phyloP scores from a whole-genome alignment of 495 filamentous ascomycete genomes.

The Penicillium verhagenii region DNA sequence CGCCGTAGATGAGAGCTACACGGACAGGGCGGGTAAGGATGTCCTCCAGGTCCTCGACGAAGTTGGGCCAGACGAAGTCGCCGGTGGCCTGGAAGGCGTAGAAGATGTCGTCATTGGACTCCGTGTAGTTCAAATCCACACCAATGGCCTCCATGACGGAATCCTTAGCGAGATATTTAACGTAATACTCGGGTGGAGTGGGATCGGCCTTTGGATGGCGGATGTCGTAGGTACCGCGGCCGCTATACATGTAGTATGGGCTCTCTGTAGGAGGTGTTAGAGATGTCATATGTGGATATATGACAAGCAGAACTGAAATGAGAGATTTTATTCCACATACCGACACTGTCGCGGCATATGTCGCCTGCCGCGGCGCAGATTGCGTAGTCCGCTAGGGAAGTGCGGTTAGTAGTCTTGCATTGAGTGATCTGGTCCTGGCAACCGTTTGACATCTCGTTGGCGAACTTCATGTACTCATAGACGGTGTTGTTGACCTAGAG shows the following conservation, averaged over 20 bases:
- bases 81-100: slow-evolving; percentile 50
- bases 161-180: slow-evolving; percentile 63
- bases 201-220: slow-evolving; percentile 49
- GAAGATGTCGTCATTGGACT: slow-evolving; percentile 46
- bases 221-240: slow-evolving; percentile 67
- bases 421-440: slow-evolving; percentile 57
- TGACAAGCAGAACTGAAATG: too few species aligned
- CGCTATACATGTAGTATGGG: slow-evolving; percentile 29
- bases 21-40: slow-evolving; percentile 58
- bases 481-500: slow-evolving; percentile 54
- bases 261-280: slow-evolving; percentile 56
- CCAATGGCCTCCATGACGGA: slow-evolving; percentile 64
- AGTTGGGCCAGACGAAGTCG: slow-evolving; percentile 45
- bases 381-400: slow-evolving; percentile 39
- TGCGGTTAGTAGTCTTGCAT: slow-evolving; percentile 46
- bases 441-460: slow-evolving; percentile 52
- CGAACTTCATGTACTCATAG: slow-evolving; percentile 47
- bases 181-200: slow-evolving; percentile 61
- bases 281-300: too few species aligned
- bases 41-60: slow-evolving; percentile 51
- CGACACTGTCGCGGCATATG: slow-evolving; percentile 45
- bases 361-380: slow-evolving; percentile 39
- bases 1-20: slow-evolving; percentile 68
- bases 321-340: slow-evolving; percentile 7
- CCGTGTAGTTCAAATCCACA: slow-evolving; percentile 65